Evolutionary conservation across 768 basidiomycete species (phyloP).

Genomic region (Rhizopogon vulgaris): DNA sequence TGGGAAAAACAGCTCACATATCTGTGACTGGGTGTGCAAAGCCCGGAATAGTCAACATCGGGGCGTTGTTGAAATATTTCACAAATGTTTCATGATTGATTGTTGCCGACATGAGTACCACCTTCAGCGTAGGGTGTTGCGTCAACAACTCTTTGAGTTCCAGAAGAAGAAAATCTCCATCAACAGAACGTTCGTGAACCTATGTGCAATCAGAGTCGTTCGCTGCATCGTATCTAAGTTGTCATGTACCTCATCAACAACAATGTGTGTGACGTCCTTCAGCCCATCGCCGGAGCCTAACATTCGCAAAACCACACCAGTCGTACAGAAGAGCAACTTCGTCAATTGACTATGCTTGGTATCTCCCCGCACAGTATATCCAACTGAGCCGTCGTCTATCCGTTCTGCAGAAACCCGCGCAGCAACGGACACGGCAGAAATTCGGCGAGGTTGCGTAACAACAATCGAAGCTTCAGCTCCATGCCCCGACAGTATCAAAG

Average conservation of each 20-base stretch:
- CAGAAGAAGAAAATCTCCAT: constrained; percentile 84
- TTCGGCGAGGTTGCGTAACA: constrained; percentile 84
- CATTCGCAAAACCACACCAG: constrained; percentile 83
- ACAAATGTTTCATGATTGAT: constrained; percentile 87
- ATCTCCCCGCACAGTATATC: constrained; percentile 89
- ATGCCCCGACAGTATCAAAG: constrained; percentile 53
- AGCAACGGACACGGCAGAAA: constrained; percentile 87
- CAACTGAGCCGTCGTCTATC: constrained; percentile 69
- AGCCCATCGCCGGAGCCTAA: constrained; percentile 71
- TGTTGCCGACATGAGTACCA: constrained; percentile 91
- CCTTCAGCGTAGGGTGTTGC: constrained; percentile 59
- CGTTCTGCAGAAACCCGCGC: constrained; percentile 82
- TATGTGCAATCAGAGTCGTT: constrained; percentile 20
- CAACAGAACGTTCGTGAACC: constrained; percentile 91
- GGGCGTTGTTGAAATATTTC: constrained; percentile 77
- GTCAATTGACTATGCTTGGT: constrained; percentile 59
- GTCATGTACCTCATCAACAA: constrained; percentile 77
- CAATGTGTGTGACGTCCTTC: constrained; percentile 68
- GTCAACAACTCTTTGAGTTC: constrained; percentile 73
- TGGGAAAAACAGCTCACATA: constrained; percentile 36
- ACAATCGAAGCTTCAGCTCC: constrained; percentile 72
- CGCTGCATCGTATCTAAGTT: neutral
- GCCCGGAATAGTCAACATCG: constrained; percentile 80
- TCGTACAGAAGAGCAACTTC: constrained; percentile 85
- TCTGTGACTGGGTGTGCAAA: constrained; percentile 74